Conservation (phyloP, 2,329 filamentous ascomycete species). For the Cytospora leucostoma region DNA sequence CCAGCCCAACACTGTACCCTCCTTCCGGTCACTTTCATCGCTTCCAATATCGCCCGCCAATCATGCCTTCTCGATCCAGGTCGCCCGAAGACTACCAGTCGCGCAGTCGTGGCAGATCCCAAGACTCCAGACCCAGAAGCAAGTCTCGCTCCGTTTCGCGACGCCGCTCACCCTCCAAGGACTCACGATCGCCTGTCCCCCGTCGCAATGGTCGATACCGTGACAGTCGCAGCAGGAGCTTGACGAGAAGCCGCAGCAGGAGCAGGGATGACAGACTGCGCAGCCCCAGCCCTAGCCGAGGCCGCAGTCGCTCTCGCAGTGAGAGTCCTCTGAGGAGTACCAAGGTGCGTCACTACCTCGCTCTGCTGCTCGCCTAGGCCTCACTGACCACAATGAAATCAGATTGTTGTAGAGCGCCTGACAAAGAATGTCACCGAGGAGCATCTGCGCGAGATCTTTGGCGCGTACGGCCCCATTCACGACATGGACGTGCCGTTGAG, state of each 20-base stretch:
- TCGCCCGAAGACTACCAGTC: conserved; percentile 24
- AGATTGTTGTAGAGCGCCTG: conserved; percentile 95
- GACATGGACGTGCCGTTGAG: conserved; percentile 92
- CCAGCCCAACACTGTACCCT: background rate
- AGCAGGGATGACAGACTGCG: conserved; percentile 40
- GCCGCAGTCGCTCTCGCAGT: conserved; percentile 40
- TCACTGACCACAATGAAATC: conserved; percentile 21
- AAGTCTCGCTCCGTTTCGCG: conserved; percentile 27
- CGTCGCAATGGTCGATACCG: conserved; percentile 42
- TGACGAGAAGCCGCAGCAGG: conserved; percentile 32
- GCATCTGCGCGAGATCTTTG: conserved; percentile 91
- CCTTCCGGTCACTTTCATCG: background rate
- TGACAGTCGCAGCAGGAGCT: conserved; percentile 35
- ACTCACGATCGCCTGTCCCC: conserved; percentile 37
- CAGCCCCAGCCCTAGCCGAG: conserved; percentile 38
- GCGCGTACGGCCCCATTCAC: conserved; percentile 79
- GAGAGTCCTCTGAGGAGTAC: conserved; percentile 48
- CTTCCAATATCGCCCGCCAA: background rate
- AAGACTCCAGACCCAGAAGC: conserved; percentile 27
- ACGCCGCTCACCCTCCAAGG: conserved; percentile 29
- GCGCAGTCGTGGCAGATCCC: conserved; percentile 24
- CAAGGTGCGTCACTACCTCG: conserved; percentile 45
- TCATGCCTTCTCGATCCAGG: conserved; percentile 30
- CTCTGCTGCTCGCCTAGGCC: conserved; percentile 19
- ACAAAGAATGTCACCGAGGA: conserved; percentile 91